Conservation (phyloP, 768 basidiomycete species). For the Lactarius quietus region DNA sequence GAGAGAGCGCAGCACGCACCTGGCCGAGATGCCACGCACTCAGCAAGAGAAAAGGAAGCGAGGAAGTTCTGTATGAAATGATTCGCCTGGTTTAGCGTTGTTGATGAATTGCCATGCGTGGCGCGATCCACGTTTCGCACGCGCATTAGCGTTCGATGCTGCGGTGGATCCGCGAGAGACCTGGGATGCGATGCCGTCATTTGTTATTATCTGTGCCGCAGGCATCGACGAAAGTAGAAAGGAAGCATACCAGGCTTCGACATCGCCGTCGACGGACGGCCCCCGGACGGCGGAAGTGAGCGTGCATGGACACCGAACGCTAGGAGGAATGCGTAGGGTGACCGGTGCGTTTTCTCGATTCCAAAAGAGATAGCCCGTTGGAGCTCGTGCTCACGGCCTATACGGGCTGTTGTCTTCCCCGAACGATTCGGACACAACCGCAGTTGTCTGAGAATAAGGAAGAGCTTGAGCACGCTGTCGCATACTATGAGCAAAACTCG, state of each 20-base stretch:
- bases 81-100: constrained; percentile 52
- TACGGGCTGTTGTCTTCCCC: constrained; percentile 84
- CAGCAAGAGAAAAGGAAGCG: constrained; percentile 58
- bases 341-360: constrained; percentile 52
- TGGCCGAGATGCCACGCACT: constrained; percentile 64
- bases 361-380: constrained; percentile 89
- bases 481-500: too few species aligned
- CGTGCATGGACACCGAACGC: constrained; percentile 53
- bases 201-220: constrained; percentile 64
- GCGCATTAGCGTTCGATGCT: constrained; percentile 89
- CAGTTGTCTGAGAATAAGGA: constrained; percentile 50
- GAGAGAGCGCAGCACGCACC: constrained; percentile 40
- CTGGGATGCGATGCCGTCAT: constrained; percentile 56
- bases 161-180: constrained; percentile 76
- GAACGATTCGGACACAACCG: constrained; percentile 53
- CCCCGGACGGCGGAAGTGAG: constrained; percentile 82
- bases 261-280: constrained; percentile 69
- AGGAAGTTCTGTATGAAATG: constrained; percentile 89
- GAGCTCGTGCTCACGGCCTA: constrained; percentile 76
- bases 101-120: constrained; percentile 64
- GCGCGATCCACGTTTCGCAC: constrained; percentile 91
- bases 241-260: constrained; percentile 44
- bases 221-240: background rate
- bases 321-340: constrained; percentile 71
- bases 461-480: background rate